Conservation (phyloP, 75 land plant genomes). For the Pseudotsuga menziesii region DNA sequence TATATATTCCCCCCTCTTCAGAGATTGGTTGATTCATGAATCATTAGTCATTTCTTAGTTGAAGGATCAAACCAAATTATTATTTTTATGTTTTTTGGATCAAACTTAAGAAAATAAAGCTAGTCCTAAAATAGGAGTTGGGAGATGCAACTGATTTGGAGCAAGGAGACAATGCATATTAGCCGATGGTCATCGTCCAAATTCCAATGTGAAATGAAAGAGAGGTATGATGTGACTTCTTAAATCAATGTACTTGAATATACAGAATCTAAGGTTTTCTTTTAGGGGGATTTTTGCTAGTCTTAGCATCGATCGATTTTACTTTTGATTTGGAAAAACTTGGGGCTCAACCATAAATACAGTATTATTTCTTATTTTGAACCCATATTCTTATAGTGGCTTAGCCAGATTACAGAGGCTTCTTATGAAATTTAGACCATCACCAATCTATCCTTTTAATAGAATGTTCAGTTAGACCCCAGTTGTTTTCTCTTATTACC, state of each 20-base stretch:
- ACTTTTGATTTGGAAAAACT: background rate
- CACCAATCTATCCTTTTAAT: background rate
- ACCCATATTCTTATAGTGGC: conserved; percentile 17
- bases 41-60: too few species aligned
- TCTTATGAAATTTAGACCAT: background rate
- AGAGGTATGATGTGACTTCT: conserved; percentile 46
- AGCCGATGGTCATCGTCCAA: conserved; percentile 75
- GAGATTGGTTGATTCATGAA: too few species aligned
- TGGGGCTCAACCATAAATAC: too few species aligned
- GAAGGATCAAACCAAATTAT: too few species aligned
- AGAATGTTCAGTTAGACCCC: background rate
- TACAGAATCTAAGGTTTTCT: too few species aligned
- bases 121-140: conserved; percentile 31
- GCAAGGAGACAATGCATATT: conserved; percentile 15
- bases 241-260: background rate
- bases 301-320: background rate
- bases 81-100: too few species aligned
- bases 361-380: background rate
- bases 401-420: background rate
- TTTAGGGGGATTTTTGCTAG: background rate
- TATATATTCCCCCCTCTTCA: too few species aligned
- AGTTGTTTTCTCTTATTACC: background rate
- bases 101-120: too few species aligned
- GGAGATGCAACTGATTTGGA: conserved; percentile 23
- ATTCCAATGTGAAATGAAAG: conserved; percentile 77